Percentiles rank a stretch among this genome's conserved stretches.
Conservation (phyloP, 83 land plant genomes). For the Larix sibirica region DNA sequence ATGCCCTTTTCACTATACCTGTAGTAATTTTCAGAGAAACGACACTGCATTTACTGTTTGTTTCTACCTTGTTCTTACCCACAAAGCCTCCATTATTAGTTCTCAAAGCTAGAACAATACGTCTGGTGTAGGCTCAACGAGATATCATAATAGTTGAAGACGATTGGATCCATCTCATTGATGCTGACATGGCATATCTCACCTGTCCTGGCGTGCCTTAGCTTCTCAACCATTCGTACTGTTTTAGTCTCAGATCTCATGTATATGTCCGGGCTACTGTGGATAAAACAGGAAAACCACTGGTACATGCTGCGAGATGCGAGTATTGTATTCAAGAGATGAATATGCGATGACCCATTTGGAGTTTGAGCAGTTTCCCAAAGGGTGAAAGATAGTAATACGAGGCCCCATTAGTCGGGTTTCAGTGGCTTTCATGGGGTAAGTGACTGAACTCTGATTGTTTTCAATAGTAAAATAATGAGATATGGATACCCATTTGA, state of each 20-base stretch:
- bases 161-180: background rate
- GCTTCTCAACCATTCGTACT: background rate
- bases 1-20: no score
- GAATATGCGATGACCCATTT: background rate
- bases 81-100: no score
- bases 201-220: background rate
- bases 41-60: no score
- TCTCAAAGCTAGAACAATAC: no score
- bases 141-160: background rate
- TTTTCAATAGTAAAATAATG: background rate
- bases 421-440: background rate
- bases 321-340: background rate
- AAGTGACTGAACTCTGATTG: background rate
- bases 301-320: background rate
- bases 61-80: no score
- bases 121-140: background rate
- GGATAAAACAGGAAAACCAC: background rate
- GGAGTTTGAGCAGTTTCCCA: background rate
- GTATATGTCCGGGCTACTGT: background rate
- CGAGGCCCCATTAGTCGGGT: background rate
- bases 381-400: background rate
- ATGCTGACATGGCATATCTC: background rate
- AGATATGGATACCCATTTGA: background rate
- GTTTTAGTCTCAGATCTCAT: background rate
- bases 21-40: no score